phyloP scores from a whole-genome alignment of 2,329 filamentous ascomycete genomes.

The Penicillium sp. region DNA sequence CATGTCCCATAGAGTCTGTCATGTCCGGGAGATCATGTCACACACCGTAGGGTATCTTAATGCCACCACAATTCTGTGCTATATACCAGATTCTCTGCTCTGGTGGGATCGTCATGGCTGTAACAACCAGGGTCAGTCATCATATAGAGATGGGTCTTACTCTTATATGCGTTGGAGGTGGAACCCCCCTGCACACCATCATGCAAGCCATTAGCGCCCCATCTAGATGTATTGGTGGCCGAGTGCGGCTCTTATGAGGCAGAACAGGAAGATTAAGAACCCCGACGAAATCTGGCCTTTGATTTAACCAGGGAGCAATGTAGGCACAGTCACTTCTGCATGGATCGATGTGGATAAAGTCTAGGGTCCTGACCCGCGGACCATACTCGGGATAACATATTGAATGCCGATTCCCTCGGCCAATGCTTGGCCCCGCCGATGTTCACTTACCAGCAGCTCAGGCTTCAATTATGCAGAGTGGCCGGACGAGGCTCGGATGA shows the following conservation, averaged over 20 bases:
- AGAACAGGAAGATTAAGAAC: background rate
- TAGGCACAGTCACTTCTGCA: too few relatives aligned
- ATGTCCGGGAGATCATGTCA: too few relatives aligned
- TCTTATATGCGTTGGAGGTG: background rate
- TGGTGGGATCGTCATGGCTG: background rate
- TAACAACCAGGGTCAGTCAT: background rate
- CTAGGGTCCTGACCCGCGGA: background rate
- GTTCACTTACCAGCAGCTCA: background rate
- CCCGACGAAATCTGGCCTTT: background rate
- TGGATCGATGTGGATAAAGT: too few relatives aligned
- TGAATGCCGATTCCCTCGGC: background rate
- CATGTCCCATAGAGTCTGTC: too few relatives aligned
- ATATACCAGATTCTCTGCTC: background rate
- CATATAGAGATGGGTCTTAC: constrained; percentile 2
- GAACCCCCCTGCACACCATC: constrained; percentile 9
- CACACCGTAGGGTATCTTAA: too few relatives aligned
- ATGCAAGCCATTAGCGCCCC: constrained; percentile 12
- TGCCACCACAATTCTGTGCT: too few relatives aligned
- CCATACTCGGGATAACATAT: background rate
- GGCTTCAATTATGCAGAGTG: background rate
- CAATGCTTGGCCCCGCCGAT: background rate
- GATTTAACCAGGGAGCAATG: too few relatives aligned
- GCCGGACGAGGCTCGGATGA: background rate
- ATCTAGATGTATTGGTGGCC: constrained; percentile 17
- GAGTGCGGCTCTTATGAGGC: constrained; percentile 8